Conservation (phyloP, 2,329 filamentous ascomycete genomes). For the Claviceps humidiphila region DNA sequence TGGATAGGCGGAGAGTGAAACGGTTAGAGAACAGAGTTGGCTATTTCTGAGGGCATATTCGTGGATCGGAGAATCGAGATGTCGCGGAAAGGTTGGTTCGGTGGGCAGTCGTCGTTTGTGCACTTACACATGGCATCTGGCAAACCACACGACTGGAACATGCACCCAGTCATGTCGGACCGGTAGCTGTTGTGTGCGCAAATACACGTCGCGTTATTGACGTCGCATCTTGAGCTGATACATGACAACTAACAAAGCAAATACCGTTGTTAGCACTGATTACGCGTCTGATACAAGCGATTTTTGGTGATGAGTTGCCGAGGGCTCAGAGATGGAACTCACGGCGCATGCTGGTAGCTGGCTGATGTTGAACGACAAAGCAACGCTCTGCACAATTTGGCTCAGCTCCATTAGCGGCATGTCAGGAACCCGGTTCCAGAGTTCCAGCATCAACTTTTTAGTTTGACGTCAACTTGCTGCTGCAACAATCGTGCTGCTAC, state of each 20-base stretch:
- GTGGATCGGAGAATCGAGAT: neutral
- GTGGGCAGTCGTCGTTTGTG: neutral
- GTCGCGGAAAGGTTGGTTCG: neutral
- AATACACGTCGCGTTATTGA: constrained; percentile 9
- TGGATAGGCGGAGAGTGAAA: neutral
- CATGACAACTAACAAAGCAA: constrained; percentile 9
- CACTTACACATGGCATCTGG: constrained; percentile 2
- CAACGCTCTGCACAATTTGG: neutral
- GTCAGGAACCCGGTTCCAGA: neutral
- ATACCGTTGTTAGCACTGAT: neutral
- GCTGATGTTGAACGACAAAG: neutral
- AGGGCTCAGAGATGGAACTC: neutral
- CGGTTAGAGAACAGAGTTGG: too few relatives aligned
- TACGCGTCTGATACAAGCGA: too few relatives aligned
- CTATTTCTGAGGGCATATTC: too few relatives aligned
- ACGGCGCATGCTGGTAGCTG: constrained; percentile 1
- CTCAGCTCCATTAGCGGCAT: neutral
- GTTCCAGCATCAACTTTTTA: neutral
- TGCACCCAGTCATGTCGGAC: constrained; percentile 12
- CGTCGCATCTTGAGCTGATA: constrained; percentile 6
- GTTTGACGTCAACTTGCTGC: too few relatives aligned
- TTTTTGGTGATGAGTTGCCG: neutral
- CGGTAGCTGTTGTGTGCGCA: constrained; percentile 2
- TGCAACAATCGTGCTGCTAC: too few relatives aligned
- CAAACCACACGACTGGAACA: constrained; percentile 9